phyloP scores from a whole-genome alignment of 495 filamentous ascomycete species.

The Terfezia boudieri region DNA sequence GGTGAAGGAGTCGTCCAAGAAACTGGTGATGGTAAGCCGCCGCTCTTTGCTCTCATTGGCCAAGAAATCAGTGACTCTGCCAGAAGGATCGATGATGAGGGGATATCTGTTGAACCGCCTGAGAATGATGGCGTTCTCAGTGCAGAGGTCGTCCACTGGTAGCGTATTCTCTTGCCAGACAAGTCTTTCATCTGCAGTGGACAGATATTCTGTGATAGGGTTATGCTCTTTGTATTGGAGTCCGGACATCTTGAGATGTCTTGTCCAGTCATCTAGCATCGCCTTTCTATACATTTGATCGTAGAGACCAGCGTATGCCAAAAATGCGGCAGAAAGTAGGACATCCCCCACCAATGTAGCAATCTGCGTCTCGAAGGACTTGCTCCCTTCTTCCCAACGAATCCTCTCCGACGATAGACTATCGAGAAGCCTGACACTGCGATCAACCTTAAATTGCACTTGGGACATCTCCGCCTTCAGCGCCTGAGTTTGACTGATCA shows the following conservation, averaged over 20 bases:
- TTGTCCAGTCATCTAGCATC: constrained; percentile 93
- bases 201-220: constrained; percentile 87
- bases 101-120: constrained; percentile 97
- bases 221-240: constrained; percentile 85
- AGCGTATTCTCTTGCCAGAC: constrained; percentile 87
- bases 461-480: constrained; percentile 93
- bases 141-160: constrained; percentile 96
- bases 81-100: constrained; percentile 92
- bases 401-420: constrained; percentile 80
- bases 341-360: constrained; percentile 90
- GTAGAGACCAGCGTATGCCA: constrained; percentile 94
- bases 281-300: constrained; percentile 93
- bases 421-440: constrained; percentile 81
- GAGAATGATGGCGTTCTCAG: constrained; percentile 92
- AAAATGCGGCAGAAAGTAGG: constrained; percentile 78
- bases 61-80: constrained; percentile 79
- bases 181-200: constrained; percentile 83
- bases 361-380: constrained; percentile 93
- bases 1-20: constrained; percentile 91
- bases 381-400: constrained; percentile 91
- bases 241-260: constrained; percentile 72
- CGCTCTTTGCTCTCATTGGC: constrained; percentile 84
- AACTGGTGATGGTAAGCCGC: constrained; percentile 88
- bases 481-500: constrained; percentile 91
- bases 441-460: constrained; percentile 93